A percentile compares a stretch with the other conserved stretches of the same genome.
Conservation (phyloP, 2,329 filamentous ascomycete species). For the Aspergillus chevalieri region DNA sequence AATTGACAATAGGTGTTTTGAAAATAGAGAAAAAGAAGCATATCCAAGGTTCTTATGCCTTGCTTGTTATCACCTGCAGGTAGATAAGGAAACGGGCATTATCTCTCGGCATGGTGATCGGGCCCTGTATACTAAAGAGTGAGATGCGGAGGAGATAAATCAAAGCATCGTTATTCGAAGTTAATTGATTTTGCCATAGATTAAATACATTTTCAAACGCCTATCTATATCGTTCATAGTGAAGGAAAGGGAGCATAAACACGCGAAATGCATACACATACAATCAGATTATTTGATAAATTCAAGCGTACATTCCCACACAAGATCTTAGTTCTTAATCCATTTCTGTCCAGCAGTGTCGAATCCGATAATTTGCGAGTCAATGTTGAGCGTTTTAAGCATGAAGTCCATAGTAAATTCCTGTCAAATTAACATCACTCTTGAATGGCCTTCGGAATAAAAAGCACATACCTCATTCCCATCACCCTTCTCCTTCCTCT, state of each 20-base stretch:
- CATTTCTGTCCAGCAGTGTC: constrained; percentile 54
- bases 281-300: background rate
- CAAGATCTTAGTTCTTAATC: constrained; percentile 29
- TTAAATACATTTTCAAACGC: background rate
- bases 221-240: background rate
- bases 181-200: too few species aligned
- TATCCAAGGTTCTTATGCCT: background rate
- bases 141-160: background rate
- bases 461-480: constrained; percentile 22
- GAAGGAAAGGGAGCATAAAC: background rate
- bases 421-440: constrained; percentile 28
- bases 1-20: background rate
- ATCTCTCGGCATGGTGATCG: background rate
- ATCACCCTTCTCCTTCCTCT: constrained; percentile 25
- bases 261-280: background rate
- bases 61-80: background rate
- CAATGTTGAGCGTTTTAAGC: constrained; percentile 60
- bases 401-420: constrained; percentile 66
- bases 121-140: background rate
- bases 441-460: background rate
- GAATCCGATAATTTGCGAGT: constrained; percentile 58
- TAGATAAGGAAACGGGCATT: background rate
- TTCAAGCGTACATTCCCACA: background rate
- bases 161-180: background rate
- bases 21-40: background rate